Base-by-base conservation (phyloP, 2,329 filamentous ascomycete species). In the Nemania bipapillata region DNA sequence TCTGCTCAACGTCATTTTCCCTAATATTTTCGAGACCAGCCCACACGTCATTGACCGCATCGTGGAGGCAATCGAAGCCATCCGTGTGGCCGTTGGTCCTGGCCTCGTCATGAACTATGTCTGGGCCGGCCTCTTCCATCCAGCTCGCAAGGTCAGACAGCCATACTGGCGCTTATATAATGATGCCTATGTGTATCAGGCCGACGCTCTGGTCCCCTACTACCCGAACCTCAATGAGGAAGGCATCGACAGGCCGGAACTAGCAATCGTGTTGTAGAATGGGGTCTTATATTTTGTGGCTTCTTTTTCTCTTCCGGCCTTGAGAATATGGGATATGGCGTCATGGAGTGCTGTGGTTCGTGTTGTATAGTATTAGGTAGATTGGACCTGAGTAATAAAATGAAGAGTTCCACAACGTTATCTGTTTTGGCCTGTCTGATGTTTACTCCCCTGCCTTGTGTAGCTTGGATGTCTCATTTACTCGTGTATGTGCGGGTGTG, bases 81-180 rank as follows among this genome's bases (percentile, higher is more conserved):
- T 99, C 70, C 90, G 96, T 55, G 93, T 97, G 85, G 94, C 95
- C 0, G 91, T 98, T 52, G 96, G 96, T 0, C 93, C 94, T 0
- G 96, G 96, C 2, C 84, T 96, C 24, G 93, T 97, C 40, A 91
- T 99, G 87, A 99, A 99, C 83, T 99, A 99, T 80, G 91, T 98
- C 68, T 98, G 94, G 94, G 95, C 96, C 0, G 96, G 96, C 20
- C 85, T 99, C 20, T 99, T 99, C 86, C 96, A 99, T 79, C 95
- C 96, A 0, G 96, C 96, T 2, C 88, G 96, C 70, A 98, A 98
- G 83, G 96, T 99, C 62, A 88, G 96, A 69, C 91, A 89, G 71
- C 96, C 96, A 22, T 99, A 98, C 83, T 99, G 96, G 95, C 87
- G 96, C 66, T 84, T 99, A 50, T 97, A 97, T 83, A 99, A 99